phyloP scores from a whole-genome alignment of 1,139 yeast species.

The Debaryomyces subglobosus region DNA sequence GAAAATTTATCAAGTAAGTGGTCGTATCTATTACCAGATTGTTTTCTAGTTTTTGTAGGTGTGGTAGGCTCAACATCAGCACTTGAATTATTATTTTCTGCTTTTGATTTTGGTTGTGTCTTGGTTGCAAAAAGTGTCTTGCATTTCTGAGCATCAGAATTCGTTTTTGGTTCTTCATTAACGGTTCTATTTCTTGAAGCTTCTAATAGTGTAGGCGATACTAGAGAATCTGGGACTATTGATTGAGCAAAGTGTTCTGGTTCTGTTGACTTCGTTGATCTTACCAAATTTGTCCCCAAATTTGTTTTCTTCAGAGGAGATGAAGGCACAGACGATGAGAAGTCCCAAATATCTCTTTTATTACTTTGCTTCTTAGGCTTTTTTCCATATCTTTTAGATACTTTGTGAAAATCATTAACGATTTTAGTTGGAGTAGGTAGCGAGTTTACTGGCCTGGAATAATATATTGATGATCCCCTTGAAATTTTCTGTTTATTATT shows the following conservation, averaged over 20 bases:
- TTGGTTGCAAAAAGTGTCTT: neutral
- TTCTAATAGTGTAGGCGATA: slow-evolving; percentile 4
- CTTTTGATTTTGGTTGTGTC: neutral
- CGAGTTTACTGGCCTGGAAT: neutral
- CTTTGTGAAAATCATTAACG: slow-evolving; percentile 2
- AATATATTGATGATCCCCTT: neutral
- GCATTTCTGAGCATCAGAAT: neutral
- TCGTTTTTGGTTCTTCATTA: too few species aligned
- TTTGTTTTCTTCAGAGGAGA: neutral
- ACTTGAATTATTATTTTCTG: neutral
- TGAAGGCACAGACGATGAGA: slow-evolving; percentile 11
- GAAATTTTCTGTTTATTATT: neutral
- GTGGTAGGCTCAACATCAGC: neutral
- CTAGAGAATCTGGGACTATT: slow-evolving; percentile 10
- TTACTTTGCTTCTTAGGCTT: neutral
- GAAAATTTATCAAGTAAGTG: neutral
- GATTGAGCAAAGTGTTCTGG: neutral
- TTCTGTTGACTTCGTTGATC: neutral
- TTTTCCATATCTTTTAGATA: slow-evolving; percentile 10
- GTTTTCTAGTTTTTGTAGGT: neutral
- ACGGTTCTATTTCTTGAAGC: neutral
- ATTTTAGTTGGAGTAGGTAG: slow-evolving; percentile 1
- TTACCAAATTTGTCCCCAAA: neutral
- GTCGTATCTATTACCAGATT: neutral
- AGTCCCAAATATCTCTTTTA: slow-evolving; percentile 13